A percentile compares a stretch with the other conserved stretches of the same genome.
These are phyloP conservation scores for Suillus americanus DNA, from an alignment of 768 basidiomycete species.

Conservation along the genomic window DNA sequence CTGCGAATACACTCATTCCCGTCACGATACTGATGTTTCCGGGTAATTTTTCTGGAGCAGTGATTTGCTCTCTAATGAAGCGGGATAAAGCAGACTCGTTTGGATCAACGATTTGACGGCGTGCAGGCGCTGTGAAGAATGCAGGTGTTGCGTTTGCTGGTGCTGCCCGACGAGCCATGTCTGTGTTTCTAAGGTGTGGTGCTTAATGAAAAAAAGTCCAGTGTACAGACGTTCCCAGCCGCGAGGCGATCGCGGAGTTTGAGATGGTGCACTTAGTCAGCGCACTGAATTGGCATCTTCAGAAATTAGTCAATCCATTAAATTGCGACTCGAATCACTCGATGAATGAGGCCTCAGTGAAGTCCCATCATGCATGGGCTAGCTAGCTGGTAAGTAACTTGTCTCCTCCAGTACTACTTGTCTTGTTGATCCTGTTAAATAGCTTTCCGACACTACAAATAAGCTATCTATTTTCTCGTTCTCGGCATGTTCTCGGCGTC, in stretches of 20 bases:
- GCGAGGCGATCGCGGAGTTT: slow-evolving; percentile 3
- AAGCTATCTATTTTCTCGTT: background rate
- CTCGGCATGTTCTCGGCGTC: background rate
- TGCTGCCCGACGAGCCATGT: slow-evolving; percentile 70
- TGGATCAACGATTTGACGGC: slow-evolving; percentile 47
- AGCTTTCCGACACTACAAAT: background rate
- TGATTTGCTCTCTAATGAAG: slow-evolving; percentile 59
- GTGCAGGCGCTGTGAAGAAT: slow-evolving; percentile 44
- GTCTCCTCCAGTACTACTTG: background rate
- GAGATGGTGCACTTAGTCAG: slow-evolving; percentile 1
- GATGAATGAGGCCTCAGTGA: background rate
- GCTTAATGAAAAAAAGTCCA: background rate
- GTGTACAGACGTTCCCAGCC: background rate
- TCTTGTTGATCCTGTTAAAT: background rate
- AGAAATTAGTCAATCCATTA: background rate
- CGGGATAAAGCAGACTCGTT: slow-evolving; percentile 63
- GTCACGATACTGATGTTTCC: slow-evolving; percentile 74
- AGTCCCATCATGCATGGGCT: background rate
- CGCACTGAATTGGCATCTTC: background rate
- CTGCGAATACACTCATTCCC: slow-evolving; percentile 65
- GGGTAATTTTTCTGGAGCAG: slow-evolving; percentile 68
- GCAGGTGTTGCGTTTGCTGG: slow-evolving; percentile 54
- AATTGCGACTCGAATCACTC: background rate
- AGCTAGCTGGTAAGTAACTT: background rate
- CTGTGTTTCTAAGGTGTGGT: slow-evolving; percentile 7